Conservation (phyloP, 805 yeast species). For the Starmerella stigmatis region DNA sequence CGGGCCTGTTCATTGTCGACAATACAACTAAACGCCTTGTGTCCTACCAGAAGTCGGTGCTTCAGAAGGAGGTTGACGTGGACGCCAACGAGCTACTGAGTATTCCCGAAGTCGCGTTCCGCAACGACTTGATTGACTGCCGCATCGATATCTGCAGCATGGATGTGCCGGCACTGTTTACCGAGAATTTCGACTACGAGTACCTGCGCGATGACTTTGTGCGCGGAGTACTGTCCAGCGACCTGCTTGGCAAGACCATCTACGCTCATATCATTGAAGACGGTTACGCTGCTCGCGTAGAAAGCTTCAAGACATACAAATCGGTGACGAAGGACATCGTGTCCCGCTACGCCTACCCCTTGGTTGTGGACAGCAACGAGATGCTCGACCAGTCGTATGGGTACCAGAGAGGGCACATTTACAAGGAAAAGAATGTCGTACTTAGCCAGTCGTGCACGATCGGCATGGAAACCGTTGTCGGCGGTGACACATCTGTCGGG, state of each 20-base stretch:
- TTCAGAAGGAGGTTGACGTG: conserved; percentile 29
- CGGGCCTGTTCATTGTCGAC: conserved; percentile 72
- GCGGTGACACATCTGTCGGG: conserved; percentile 65
- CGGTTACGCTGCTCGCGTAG: conserved; percentile 89
- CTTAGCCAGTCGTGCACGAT: conserved; percentile 82
- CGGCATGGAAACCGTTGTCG: conserved; percentile 72
- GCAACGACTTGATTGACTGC: conserved; percentile 93
- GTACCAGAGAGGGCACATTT: conserved; percentile 75
- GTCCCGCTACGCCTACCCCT: conserved; percentile 87
- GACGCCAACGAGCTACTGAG: conserved; percentile 53
- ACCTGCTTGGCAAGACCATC: conserved; percentile 78
- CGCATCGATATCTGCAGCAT: conserved; percentile 93
- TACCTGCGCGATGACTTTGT: conserved; percentile 76
- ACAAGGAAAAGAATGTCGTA: conserved; percentile 79
- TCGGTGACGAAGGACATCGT: conserved; percentile 82
- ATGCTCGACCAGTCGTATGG: conserved; percentile 52
- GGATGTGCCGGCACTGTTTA: conserved; percentile 88
- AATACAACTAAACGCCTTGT: conserved; percentile 63
- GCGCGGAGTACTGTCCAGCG: conserved; percentile 81
- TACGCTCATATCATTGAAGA: conserved; percentile 75
- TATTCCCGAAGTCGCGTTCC: conserved; percentile 56
- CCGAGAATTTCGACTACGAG: conserved; percentile 93
- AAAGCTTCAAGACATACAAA: conserved; percentile 86
- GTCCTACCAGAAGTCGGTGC: conserved; percentile 61
- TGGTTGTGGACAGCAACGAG: conserved; percentile 76